These are phyloP conservation scores for Fusarium stilboides DNA, from an alignment of 2,329 filamentous ascomycete species.

Conservation along the genomic window DNA sequence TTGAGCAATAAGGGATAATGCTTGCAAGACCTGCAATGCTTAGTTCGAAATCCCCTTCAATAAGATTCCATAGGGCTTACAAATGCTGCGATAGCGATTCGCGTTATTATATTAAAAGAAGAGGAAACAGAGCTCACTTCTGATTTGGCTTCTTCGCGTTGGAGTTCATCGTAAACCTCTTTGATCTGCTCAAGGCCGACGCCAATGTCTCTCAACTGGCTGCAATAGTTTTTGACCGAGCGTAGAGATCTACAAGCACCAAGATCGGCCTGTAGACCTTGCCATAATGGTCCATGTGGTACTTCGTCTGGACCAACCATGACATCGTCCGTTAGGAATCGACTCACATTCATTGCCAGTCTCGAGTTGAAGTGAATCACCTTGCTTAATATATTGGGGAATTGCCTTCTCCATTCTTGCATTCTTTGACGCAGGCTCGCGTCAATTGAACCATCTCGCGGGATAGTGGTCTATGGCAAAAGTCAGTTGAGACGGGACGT, in stretches of 20 bases:
- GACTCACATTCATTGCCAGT: background rate
- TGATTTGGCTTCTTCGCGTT: background rate
- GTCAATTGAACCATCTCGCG: too few relatives aligned
- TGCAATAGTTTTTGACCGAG: background rate
- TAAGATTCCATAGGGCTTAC: background rate
- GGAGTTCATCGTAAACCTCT: background rate
- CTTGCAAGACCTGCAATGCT: background rate
- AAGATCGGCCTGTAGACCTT: background rate
- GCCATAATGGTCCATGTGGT: slow-evolving; percentile 16
- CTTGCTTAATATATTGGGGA: background rate
- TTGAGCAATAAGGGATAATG: background rate
- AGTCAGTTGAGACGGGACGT: background rate
- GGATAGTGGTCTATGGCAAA: background rate
- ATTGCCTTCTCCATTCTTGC: slow-evolving; percentile 4
- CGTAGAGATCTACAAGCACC: background rate
- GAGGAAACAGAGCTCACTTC: background rate
- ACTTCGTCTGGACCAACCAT: background rate
- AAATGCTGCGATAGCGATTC: background rate
- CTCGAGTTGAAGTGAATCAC: background rate
- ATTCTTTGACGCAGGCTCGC: background rate
- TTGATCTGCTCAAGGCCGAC: background rate
- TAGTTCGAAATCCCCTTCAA: background rate
- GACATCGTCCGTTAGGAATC: background rate
- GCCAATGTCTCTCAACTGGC: background rate
- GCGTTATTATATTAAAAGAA: background rate